Evolutionary conservation across 495 filamentous ascomycete genomes (phyloP).

Genomic region (Penicillium salamii): DNA sequence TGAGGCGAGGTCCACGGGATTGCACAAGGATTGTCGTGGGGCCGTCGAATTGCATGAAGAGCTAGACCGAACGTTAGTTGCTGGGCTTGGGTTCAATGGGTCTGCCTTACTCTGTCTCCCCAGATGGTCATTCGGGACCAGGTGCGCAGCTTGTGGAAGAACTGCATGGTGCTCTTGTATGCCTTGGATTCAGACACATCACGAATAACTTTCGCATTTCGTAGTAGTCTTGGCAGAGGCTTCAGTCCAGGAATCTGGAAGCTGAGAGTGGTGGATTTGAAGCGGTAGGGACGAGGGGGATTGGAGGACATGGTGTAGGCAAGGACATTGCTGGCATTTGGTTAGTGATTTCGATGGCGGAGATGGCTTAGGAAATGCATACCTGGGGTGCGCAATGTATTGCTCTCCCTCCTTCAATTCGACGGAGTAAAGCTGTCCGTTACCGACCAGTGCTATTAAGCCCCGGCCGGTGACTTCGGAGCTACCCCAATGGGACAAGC

Average conservation of each 20-base stretch:
- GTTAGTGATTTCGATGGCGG: constrained; percentile 13
- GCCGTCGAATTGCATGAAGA: constrained; percentile 87
- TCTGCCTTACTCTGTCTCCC: constrained; percentile 72
- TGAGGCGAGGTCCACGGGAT: constrained; percentile 69
- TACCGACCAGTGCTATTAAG: constrained; percentile 76
- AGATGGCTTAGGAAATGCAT: constrained; percentile 7
- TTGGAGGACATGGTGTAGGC: constrained; percentile 77
- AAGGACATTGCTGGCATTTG: constrained; percentile 65
- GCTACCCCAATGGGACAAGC: constrained; percentile 86
- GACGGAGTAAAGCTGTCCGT: constrained; percentile 83
- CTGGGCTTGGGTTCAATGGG: neutral
- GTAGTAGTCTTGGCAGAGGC: constrained; percentile 50
- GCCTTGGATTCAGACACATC: constrained; percentile 63
- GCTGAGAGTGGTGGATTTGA: constrained; percentile 70
- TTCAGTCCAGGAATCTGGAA: constrained; percentile 73
- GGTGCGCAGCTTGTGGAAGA: constrained; percentile 66
- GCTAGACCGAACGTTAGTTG: constrained; percentile 34
- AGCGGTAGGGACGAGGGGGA: constrained; percentile 76
- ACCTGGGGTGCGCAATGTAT: constrained; percentile 81
- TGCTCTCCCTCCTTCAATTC: constrained; percentile 74
- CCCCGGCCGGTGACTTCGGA: constrained; percentile 84
- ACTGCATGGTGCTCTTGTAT: constrained; percentile 62
- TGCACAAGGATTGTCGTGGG: constrained; percentile 83
- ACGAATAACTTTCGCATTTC: constrained; percentile 66
- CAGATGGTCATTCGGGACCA: constrained; percentile 79